Conservation (phyloP, 177 flowering plant genomes). For the Vitis hybrid region DNA sequence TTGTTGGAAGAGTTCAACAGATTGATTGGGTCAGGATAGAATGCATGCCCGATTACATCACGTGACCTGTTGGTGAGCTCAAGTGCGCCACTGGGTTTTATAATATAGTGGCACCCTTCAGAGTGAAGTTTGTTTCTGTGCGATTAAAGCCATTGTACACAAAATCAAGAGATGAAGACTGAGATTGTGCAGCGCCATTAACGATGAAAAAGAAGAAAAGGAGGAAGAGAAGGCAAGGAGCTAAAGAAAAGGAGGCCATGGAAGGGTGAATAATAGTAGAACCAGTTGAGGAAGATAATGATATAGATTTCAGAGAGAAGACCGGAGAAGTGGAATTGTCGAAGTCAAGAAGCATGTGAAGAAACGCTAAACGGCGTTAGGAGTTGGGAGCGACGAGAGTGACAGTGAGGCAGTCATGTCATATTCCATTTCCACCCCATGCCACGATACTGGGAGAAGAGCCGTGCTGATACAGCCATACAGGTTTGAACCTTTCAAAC, state of each 20-base stretch:
- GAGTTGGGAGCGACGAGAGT: neutral
- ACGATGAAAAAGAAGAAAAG: neutral
- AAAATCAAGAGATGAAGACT: slow-evolving; percentile 5
- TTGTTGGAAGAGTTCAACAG: slow-evolving; percentile 11
- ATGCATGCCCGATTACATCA: slow-evolving; percentile 37
- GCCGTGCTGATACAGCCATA: too few relatives aligned
- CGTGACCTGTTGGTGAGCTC: slow-evolving; percentile 35
- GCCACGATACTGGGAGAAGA: too few relatives aligned
- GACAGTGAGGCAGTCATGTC: too few relatives aligned
- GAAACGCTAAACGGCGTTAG: neutral
- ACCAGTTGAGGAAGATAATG: neutral
- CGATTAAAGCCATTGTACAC: slow-evolving; percentile 36
- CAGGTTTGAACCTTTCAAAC: too few relatives aligned
- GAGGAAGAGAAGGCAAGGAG: slow-evolving; percentile 13
- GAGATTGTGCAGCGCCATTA: slow-evolving; percentile 7
- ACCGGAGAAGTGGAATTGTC: too few relatives aligned
- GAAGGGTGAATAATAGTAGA: too few relatives aligned
- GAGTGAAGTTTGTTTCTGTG: slow-evolving; percentile 4
- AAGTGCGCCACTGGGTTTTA: slow-evolving; percentile 27
- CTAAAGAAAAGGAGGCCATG: slow-evolving; percentile 8
- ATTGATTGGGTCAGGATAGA: slow-evolving; percentile 30
- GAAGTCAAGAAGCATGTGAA: neutral
- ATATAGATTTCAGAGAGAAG: neutral
- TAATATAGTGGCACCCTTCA: slow-evolving; percentile 13
- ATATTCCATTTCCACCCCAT: too few relatives aligned